Evolutionary conservation across 345 rosid species (phyloP).

Genomic region (Sapria himalayana): DNA sequence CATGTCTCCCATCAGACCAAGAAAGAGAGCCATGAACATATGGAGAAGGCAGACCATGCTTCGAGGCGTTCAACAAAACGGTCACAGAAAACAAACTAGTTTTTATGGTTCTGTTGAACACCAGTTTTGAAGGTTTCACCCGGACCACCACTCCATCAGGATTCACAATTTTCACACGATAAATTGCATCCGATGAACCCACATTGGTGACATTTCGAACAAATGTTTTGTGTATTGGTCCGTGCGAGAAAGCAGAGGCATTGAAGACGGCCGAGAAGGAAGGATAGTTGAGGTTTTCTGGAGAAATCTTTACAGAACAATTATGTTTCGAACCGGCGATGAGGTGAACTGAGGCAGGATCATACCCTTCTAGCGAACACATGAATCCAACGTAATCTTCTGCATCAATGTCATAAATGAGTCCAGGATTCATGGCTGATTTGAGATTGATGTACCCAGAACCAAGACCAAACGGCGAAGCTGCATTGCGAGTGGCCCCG

Average conservation of each 20-base stretch:
- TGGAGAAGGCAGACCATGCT: constrained; percentile 31
- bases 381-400: constrained; percentile 44
- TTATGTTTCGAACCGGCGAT: constrained; percentile 30
- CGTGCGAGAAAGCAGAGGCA: constrained; percentile 19
- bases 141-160: constrained; percentile 34
- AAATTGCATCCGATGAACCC: constrained; percentile 23
- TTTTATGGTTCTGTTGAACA: constrained; percentile 25
- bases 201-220: constrained; percentile 56
- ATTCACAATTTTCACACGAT: constrained; percentile 22
- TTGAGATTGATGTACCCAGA: constrained; percentile 52
- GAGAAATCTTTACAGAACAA: constrained; percentile 40
- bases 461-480: constrained; percentile 44
- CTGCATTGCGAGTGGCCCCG: constrained; percentile 47
- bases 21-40: constrained; percentile 53
- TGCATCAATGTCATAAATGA: constrained; percentile 41
- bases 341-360: constrained; percentile 46
- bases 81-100: constrained; percentile 39
- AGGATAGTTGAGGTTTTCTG: constrained; percentile 65
- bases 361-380: constrained; percentile 53
- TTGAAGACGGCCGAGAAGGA: constrained; percentile 52
- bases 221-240: constrained; percentile 19
- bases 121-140: constrained; percentile 37
- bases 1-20: constrained; percentile 63
- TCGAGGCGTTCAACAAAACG: constrained; percentile 24
- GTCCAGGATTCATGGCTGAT: constrained; percentile 63